phyloP scores from a whole-genome alignment of 2,329 filamentous ascomycete species.

The Xylariaceae sp. region DNA sequence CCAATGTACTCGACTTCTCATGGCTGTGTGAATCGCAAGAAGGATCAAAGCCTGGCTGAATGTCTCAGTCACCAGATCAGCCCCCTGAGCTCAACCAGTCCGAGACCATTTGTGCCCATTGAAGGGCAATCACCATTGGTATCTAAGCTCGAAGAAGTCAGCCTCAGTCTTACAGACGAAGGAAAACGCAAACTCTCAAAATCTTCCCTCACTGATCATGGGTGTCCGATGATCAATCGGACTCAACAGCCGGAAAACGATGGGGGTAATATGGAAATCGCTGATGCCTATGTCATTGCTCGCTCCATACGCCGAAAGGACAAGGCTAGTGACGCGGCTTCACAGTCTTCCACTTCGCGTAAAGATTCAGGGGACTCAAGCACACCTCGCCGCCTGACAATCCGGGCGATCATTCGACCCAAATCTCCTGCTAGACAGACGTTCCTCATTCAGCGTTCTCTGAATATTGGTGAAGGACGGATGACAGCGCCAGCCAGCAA shows the following conservation, averaged over 20 bases:
- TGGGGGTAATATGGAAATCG: conserved; percentile 37
- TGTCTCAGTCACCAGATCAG: conserved; percentile 31
- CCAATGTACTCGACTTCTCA: conserved; percentile 33
- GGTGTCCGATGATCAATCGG: conserved; percentile 20
- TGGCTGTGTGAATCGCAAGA: conserved; percentile 34
- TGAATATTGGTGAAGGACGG: conserved; percentile 45
- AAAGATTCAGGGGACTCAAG: background rate
- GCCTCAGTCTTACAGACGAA: conserved; percentile 20
- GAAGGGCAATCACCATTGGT: conserved; percentile 30
- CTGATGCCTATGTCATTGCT: conserved; percentile 43
- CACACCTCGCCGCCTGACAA: conserved; percentile 28
- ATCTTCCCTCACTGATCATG: background rate
- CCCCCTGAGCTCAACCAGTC: conserved; percentile 18
- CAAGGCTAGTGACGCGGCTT: conserved; percentile 14
- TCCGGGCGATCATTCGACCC: conserved; percentile 43
- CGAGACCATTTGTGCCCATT: conserved; percentile 27
- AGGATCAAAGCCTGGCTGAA: conserved; percentile 35
- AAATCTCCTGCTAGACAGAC: conserved; percentile 38
- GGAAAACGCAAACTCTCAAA: background rate
- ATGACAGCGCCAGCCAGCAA: conserved; percentile 37
- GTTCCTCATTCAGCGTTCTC: conserved; percentile 45
- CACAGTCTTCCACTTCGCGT: conserved; percentile 1
- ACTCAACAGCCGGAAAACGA: conserved; percentile 29
- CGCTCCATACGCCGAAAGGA: conserved; percentile 37
- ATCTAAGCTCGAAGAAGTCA: conserved; percentile 27